Evolutionary conservation across 306 rosid species (phyloP).

Genomic region (Abrus precatorius): DNA sequence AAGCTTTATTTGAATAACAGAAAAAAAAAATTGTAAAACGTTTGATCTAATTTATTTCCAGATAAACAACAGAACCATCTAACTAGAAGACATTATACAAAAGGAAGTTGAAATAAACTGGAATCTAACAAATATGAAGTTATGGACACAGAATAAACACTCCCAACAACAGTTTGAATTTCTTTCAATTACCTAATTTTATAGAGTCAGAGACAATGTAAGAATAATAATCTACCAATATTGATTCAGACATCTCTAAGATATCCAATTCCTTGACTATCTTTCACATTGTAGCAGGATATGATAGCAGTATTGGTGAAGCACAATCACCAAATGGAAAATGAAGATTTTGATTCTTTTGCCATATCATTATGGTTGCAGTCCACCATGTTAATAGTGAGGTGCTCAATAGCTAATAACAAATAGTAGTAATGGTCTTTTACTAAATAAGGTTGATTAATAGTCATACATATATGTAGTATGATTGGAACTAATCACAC

Average conservation of each 20-base stretch:
- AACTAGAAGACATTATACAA: background rate
- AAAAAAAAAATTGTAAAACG: background rate
- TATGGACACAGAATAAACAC: background rate
- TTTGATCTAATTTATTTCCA: background rate
- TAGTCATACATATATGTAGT: too few species aligned
- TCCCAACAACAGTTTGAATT: slow-evolving; percentile 8
- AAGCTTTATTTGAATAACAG: background rate
- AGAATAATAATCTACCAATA: background rate
- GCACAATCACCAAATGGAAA: slow-evolving; percentile 21
- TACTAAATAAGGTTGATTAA: background rate
- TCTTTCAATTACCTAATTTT: background rate
- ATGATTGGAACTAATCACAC: background rate
- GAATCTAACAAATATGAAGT: slow-evolving; percentile 22
- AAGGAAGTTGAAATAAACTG: slow-evolving; percentile 19
- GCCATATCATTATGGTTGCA: background rate
- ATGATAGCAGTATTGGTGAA: background rate
- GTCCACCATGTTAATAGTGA: slow-evolving; percentile 23
- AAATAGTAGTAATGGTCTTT: background rate
- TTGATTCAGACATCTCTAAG: slow-evolving; percentile 27
- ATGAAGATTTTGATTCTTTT: background rate
- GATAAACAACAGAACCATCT: background rate
- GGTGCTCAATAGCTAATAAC: background rate
- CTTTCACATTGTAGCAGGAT: background rate
- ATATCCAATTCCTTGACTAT: background rate
- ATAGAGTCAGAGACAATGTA: slow-evolving; percentile 21